Conservation (phyloP, 2,329 filamentous ascomycete species). For the Penicillium fuscoglaucum region DNA sequence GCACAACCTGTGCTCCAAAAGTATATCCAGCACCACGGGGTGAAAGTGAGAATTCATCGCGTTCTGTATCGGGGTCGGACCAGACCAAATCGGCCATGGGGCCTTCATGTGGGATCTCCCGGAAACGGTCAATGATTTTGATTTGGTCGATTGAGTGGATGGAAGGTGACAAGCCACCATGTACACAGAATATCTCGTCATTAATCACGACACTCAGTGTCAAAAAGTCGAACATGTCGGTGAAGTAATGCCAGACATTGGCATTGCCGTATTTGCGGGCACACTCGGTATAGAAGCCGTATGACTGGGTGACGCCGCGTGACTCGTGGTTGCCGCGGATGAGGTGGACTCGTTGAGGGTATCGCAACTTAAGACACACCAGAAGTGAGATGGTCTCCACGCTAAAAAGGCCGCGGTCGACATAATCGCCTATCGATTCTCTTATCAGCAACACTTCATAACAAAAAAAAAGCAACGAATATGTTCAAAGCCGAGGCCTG, state of each 20-base stretch:
- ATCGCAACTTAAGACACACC: slow-evolving; percentile 94
- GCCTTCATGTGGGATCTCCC: slow-evolving; percentile 96
- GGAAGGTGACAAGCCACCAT: slow-evolving; percentile 83
- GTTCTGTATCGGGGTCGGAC: slow-evolving; percentile 96
- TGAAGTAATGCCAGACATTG: slow-evolving; percentile 99
- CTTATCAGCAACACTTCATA: slow-evolving; percentile 10
- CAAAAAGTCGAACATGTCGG: slow-evolving; percentile 99
- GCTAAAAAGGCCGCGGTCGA: slow-evolving; percentile 96
- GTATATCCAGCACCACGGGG: slow-evolving; percentile 95
- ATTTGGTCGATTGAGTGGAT: slow-evolving; percentile 99
- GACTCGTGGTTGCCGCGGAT: slow-evolving; percentile 99
- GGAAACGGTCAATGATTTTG: slow-evolving; percentile 98
- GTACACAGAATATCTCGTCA: slow-evolving; percentile 98
- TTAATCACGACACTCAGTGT: slow-evolving; percentile 97
- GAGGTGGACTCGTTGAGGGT: slow-evolving; percentile 90
- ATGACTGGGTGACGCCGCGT: slow-evolving; percentile 95
- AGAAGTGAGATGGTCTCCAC: slow-evolving; percentile 98
- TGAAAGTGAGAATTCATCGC: slow-evolving; percentile 93
- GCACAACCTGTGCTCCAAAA: slow-evolving; percentile 95
- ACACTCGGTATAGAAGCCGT: slow-evolving; percentile 98
- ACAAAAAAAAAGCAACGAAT: not conserved
- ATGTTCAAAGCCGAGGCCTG: not conserved
- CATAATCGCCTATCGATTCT: slow-evolving; percentile 77
- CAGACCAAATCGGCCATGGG: slow-evolving; percentile 99
- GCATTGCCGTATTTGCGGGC: slow-evolving; percentile 97